Conservation (phyloP, 257 asterid genomes). For the Apocynum venetum region DNA sequence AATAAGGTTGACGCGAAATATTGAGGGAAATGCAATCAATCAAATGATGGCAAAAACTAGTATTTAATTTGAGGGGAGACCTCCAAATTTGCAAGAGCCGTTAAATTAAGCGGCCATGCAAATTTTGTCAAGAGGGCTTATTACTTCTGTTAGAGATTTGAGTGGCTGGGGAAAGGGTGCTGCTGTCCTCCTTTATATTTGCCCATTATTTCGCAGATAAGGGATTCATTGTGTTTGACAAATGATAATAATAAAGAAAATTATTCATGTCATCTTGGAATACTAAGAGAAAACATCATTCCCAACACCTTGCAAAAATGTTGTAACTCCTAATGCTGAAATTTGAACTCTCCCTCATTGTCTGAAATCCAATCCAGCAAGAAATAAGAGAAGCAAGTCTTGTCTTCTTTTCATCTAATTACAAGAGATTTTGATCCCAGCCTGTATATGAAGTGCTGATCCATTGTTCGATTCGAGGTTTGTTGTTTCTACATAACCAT, state of each 20-base stretch:
- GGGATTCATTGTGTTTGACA: background rate
- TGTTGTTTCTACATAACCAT: background rate
- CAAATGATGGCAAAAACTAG: too few species aligned
- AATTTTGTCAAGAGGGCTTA: background rate
- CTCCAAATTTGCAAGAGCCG: background rate
- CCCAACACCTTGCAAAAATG: too few species aligned
- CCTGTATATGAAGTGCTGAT: background rate
- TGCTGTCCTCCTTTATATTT: background rate
- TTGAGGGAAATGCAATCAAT: too few species aligned
- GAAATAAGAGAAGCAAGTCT: background rate
- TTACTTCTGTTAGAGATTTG: background rate
- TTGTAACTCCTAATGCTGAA: background rate
- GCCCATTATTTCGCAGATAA: background rate
- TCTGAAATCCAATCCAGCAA: background rate
- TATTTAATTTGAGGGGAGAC: too few species aligned
- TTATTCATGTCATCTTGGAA: too few species aligned
- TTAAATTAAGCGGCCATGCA: background rate
- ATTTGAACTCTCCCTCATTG: background rate
- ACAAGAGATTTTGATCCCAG: background rate
- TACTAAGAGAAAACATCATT: too few species aligned
- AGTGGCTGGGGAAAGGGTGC: background rate
- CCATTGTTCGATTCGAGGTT: constrained; percentile 13
- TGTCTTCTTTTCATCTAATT: background rate
- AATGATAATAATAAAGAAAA: too few species aligned
- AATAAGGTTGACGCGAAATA: too few species aligned